Percentiles rank a stretch among this genome's conserved stretches.
Conservation (phyloP, 768 basidiomycete genomes). For the Serendipita sp. region DNA sequence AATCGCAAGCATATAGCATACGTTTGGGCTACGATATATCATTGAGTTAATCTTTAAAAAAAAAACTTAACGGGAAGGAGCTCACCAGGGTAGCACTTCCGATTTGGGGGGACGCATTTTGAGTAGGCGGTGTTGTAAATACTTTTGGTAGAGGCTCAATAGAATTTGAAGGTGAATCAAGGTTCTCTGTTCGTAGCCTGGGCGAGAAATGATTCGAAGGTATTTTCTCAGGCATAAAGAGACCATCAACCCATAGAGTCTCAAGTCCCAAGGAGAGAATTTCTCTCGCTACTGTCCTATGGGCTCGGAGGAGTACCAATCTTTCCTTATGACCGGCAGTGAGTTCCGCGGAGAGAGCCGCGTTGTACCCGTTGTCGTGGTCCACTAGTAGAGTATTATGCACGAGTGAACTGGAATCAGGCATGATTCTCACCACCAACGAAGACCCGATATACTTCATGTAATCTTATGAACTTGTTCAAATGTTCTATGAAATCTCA, state of each 20-base stretch:
- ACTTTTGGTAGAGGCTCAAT: background rate
- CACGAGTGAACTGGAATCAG: background rate
- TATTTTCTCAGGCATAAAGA: conserved; percentile 4
- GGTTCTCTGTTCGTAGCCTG: background rate
- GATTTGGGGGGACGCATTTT: background rate
- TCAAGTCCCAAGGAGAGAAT: background rate
- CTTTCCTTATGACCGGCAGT: background rate
- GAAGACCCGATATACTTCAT: background rate
- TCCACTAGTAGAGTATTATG: background rate
- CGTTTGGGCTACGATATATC: background rate
- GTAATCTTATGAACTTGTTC: background rate
- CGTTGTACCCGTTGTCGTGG: conserved; percentile 1
- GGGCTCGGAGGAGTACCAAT: background rate
- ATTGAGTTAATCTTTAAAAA: background rate
- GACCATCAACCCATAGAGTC: background rate
- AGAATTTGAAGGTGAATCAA: background rate
- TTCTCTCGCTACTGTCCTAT: background rate
- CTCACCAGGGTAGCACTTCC: background rate
- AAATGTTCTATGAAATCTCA: background rate
- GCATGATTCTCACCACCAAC: background rate
- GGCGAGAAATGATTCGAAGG: background rate
- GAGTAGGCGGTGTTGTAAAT: background rate
- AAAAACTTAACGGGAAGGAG: background rate
- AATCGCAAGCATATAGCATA: background rate
- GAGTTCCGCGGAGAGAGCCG: background rate